Base-by-base conservation (phyloP, 441 rosid species). In the Gossypium lobatum region DNA sequence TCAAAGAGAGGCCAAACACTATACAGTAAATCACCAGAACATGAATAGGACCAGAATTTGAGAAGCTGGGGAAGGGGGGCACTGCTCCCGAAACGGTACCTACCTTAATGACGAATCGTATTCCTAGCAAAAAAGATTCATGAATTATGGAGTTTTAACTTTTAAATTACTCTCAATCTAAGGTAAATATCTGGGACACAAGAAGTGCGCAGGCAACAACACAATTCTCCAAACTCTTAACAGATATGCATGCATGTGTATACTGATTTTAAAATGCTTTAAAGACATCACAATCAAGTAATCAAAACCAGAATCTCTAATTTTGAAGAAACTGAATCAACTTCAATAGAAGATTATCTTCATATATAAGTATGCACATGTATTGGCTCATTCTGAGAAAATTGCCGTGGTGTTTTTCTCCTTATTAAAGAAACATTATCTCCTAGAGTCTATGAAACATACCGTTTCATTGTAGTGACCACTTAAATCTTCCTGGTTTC, bases 401-500 rank as follows among this genome's bases (percentile, higher is more conserved):
- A 72, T 64, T 59, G 68, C 50, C 52, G 70, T 11, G 70, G 42
- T 60, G 14, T 60, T 59, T 69, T 76, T 77, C 59, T 74, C 64
- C 66, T 46, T 64, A 26, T 45, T 69, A 70, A 72, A 58, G 72
- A 72, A 74, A 58, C 68, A 64, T 77, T 60, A 66, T 79, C 67
- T 72, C 80, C 75, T 76, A 16, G 75, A 73, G 81, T 79, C 81
- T 70, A 77, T 79, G 77, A 79, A 79, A 84, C 91, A 84, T 92
- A 96, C 99, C 93, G 79, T 85, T 78, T 89, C 87, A 79, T 82
- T 82, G 72, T 77, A 70, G 73, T 74, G 87, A 83, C 87, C 89
- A 85, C 83, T 84, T 79, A 82, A 89, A 78, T 87, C 93, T 68
- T 85, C 96, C 83, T 83, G 90, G 80, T 79, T 86, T 85, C 87